Evolutionary conservation across 208 protist species (phyloP).

Genomic region (Acanthamoeba healyi): DNA sequence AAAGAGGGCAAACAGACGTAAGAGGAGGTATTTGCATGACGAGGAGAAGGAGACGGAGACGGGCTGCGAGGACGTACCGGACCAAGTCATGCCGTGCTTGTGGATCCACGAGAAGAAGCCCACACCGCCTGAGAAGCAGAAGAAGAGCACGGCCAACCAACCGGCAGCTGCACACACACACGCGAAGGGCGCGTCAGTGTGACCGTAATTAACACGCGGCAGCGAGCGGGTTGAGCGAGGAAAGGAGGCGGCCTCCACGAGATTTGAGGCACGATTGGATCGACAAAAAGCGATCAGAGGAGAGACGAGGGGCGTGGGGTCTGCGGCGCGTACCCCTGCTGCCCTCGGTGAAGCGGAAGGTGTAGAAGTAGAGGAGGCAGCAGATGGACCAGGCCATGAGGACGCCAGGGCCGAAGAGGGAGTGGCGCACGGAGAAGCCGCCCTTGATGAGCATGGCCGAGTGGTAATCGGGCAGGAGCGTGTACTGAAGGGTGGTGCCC

Average conservation of each 20-base stretch:
- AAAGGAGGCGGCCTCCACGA: neutral
- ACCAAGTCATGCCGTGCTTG: slow-evolving; percentile 56
- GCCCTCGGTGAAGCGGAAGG: slow-evolving; percentile 61
- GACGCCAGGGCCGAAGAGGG: slow-evolving; percentile 42
- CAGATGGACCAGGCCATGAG: slow-evolving; percentile 53
- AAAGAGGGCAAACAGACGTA: neutral
- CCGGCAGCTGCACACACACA: neutral
- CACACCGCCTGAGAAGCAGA: slow-evolving; percentile 67
- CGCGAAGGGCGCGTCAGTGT: neutral
- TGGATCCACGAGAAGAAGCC: slow-evolving; percentile 53
- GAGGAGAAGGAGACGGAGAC: neutral
- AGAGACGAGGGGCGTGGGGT: neutral
- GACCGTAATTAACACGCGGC: neutral
- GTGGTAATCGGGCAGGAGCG: slow-evolving; percentile 64
- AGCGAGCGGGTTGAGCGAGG: too few relatives aligned
- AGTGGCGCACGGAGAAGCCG: slow-evolving; percentile 58
- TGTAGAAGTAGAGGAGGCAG: slow-evolving; percentile 72
- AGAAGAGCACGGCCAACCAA: slow-evolving; percentile 39
- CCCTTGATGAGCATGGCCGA: slow-evolving; percentile 65
- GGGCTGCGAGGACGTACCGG: neutral
- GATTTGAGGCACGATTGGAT: neutral
- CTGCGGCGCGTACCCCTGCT: slow-evolving; percentile 63
- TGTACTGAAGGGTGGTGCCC: slow-evolving; percentile 37
- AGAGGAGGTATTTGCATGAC: neutral
- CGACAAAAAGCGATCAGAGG: neutral